phyloP scores from a whole-genome alignment of 2,329 filamentous ascomycete species.

The Diplodia corticola region DNA sequence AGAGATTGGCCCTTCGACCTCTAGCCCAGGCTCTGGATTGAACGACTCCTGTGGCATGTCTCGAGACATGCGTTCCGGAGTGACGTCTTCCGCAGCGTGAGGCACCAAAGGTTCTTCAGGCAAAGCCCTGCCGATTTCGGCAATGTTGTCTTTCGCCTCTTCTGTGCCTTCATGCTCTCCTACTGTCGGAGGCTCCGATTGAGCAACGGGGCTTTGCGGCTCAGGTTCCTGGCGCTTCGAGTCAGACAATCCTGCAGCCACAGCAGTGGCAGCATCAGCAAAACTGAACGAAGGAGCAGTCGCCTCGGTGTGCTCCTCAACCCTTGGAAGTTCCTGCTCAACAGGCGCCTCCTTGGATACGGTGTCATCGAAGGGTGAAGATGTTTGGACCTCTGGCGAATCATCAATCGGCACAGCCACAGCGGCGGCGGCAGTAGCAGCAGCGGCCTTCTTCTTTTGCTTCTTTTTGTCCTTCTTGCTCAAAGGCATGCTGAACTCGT shows the following conservation, averaged over 20 bases:
- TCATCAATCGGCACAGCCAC: neutral
- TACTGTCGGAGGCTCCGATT: neutral
- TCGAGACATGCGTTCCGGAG: neutral
- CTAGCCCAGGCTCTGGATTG: neutral
- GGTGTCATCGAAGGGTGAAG: neutral
- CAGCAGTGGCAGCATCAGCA: neutral
- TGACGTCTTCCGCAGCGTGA: neutral
- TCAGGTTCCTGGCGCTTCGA: neutral
- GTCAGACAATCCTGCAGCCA: neutral
- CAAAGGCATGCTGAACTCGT: conserved; percentile 3
- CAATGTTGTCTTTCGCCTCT: neutral
- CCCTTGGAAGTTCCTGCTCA: neutral
- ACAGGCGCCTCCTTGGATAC: neutral
- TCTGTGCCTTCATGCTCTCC: neutral
- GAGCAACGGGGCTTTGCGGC: neutral
- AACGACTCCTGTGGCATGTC: neutral
- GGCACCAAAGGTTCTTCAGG: neutral
- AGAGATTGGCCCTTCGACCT: neutral
- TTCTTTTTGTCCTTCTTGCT: conserved; percentile 28
- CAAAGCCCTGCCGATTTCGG: neutral
- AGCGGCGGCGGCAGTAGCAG: conserved; percentile 18
- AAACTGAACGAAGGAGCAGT: neutral
- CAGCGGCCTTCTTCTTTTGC: conserved; percentile 25
- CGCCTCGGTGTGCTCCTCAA: neutral
- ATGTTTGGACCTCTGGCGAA: neutral